These are phyloP conservation scores for Pseudogymnoascus sp. DNA, from an alignment of 2,329 filamentous ascomycete species.

Conservation along the genomic window DNA sequence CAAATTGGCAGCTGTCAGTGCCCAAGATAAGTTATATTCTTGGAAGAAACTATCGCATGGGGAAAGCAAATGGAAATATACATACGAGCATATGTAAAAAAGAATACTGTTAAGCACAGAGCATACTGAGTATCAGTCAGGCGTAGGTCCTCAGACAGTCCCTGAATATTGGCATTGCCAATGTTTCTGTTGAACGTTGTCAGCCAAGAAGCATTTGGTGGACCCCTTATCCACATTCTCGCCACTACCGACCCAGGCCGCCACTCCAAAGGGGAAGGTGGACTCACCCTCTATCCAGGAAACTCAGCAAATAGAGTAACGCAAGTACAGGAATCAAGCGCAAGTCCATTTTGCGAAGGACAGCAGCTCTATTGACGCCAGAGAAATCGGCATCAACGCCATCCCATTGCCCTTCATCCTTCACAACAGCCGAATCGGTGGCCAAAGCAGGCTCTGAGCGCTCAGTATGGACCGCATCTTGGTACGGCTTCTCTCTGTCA, in stretches of 20 bases:
- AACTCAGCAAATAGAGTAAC: constrained; percentile 66
- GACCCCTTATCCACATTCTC: background rate
- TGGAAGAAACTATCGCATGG: background rate
- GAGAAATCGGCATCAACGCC: background rate
- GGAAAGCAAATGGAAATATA: background rate
- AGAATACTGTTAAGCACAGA: constrained; percentile 43
- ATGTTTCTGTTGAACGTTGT: constrained; percentile 56
- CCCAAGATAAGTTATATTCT: background rate
- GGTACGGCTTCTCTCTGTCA: background rate
- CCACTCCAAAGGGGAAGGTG: background rate
- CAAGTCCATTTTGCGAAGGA: constrained; percentile 45
- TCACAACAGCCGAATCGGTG: background rate
- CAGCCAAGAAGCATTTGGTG: background rate
- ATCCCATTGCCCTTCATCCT: background rate
- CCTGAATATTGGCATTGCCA: constrained; percentile 32
- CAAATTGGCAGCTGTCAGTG: background rate
- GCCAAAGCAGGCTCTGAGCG: background rate
- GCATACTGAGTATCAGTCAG: constrained; percentile 16
- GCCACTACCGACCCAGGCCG: background rate
- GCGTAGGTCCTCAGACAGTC: constrained; percentile 14
- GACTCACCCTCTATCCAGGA: constrained; percentile 50
- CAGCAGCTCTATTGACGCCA: background rate
- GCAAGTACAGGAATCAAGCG: constrained; percentile 61
- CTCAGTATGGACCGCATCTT: background rate
- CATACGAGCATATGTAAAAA: constrained; percentile 38